Evolutionary conservation across 371 early-diverging fungal genomes (phyloP).

Genomic region (Apophysomyces sp.): DNA sequence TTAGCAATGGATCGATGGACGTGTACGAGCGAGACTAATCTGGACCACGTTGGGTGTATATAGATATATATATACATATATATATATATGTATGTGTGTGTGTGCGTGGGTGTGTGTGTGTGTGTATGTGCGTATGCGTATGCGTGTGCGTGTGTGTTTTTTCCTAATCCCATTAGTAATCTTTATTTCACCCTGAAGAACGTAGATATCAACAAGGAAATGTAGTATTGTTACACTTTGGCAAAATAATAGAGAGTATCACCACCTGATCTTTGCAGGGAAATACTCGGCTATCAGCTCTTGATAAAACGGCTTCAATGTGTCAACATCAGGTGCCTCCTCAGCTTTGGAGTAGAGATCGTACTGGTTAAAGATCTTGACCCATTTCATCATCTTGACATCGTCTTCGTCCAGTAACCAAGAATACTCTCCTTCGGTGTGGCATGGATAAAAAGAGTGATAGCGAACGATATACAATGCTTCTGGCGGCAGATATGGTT

Average conservation of each 20-base stretch:
- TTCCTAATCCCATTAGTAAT: neutral
- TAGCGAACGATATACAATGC: constrained; percentile 52
- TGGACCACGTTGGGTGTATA: no score
- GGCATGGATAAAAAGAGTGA: constrained; percentile 61
- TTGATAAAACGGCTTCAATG: constrained; percentile 46
- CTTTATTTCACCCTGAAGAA: neutral
- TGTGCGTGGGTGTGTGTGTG: neutral
- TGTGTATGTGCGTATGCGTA: neutral
- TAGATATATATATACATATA: no score
- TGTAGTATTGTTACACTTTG: neutral
- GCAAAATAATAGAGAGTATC: neutral
- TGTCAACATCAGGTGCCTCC: constrained; percentile 29
- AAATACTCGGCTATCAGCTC: constrained; percentile 54
- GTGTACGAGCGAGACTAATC: neutral
- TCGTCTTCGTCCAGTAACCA: constrained; percentile 52
- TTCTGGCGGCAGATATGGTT: constrained; percentile 50
- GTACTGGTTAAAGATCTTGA: constrained; percentile 56
- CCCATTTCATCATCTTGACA: constrained; percentile 47
- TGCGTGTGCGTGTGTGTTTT: neutral
- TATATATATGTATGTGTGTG: no score
- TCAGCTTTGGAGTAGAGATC: constrained; percentile 60
- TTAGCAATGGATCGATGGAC: neutral
- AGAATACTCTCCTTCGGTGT: constrained; percentile 45
- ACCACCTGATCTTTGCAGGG: constrained; percentile 53
- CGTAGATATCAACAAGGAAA: neutral